Evolutionary conservation across 2,329 filamentous ascomycete species (phyloP).

Genomic region (Alternaria brassicae): DNA sequence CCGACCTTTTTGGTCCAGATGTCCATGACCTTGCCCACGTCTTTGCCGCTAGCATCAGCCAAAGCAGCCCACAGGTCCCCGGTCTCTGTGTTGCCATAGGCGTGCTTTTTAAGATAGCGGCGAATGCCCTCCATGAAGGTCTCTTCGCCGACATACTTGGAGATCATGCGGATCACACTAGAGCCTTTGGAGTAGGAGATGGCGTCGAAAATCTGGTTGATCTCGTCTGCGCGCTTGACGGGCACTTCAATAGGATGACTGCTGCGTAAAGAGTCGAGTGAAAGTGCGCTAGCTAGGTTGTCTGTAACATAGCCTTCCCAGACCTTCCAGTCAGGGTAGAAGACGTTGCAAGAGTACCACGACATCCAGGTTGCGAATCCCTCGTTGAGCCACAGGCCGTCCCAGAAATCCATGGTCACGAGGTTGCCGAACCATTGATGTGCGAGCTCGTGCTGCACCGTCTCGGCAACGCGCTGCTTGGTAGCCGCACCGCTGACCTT

Average conservation of each 20-base stretch:
- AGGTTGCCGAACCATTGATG: slow-evolving; percentile 99
- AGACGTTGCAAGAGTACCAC: slow-evolving; percentile 91
- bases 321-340: slow-evolving; percentile 98
- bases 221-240: slow-evolving; percentile 92
- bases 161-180: slow-evolving; percentile 95
- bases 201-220: slow-evolving; percentile 97
- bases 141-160: slow-evolving; percentile 91
- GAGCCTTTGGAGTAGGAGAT: slow-evolving; percentile 98
- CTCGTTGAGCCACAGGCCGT: slow-evolving; percentile 95
- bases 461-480: slow-evolving; percentile 92
- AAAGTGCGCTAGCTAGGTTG: slow-evolving; percentile 85
- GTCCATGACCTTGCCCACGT: slow-evolving; percentile 87
- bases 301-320: slow-evolving; percentile 96
- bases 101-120: slow-evolving; percentile 91
- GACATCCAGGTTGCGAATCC: slow-evolving; percentile 93
- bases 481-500: slow-evolving; percentile 87
- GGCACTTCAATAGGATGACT: slow-evolving; percentile 97
- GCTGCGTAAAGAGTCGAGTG: slow-evolving; percentile 88
- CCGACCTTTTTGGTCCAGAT: slow-evolving; percentile 98
- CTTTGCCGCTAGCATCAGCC: slow-evolving; percentile 87
- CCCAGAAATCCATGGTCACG: slow-evolving; percentile 99
- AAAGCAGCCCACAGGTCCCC: slow-evolving; percentile 89
- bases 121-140: slow-evolving; percentile 91
- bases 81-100: slow-evolving; percentile 94
- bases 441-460: slow-evolving; percentile 94